Evolutionary conservation across 305 asterid genomes (phyloP).

Genomic region (Fraxinus platypoda): DNA sequence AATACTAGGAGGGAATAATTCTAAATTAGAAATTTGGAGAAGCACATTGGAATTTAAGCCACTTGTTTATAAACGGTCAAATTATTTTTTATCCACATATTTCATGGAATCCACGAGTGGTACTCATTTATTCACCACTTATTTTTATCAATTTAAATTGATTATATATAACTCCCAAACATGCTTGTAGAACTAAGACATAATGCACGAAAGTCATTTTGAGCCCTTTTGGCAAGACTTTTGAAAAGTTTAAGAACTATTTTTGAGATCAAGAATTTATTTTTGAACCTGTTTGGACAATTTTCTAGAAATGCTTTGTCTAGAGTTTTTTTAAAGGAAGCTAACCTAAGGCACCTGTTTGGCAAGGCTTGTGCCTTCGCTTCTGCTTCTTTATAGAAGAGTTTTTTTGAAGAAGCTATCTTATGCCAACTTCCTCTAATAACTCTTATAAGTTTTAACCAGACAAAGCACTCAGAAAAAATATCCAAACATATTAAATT

Average conservation of each 20-base stretch:
- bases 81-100: background rate
- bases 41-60: background rate
- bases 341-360: background rate
- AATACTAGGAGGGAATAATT: background rate
- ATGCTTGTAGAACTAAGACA: background rate
- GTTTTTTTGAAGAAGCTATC: background rate
- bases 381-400: background rate
- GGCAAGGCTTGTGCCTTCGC: background rate
- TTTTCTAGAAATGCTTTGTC: too few species aligned
- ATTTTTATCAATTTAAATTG: too few species aligned
- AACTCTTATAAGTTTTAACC: background rate
- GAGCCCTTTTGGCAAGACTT: background rate
- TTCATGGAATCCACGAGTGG: background rate
- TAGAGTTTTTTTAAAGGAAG: background rate
- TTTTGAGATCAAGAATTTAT: background rate
- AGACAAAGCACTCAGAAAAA: background rate
- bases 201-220: background rate
- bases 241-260: background rate
- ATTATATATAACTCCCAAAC: too few species aligned
- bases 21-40: background rate
- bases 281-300: background rate
- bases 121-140: background rate
- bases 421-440: too few species aligned
- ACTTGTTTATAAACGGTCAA: background rate
- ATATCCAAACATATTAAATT: background rate